Evolutionary conservation across 257 asterid species (phyloP).

Genomic region (Fraxinus cuspidata): DNA sequence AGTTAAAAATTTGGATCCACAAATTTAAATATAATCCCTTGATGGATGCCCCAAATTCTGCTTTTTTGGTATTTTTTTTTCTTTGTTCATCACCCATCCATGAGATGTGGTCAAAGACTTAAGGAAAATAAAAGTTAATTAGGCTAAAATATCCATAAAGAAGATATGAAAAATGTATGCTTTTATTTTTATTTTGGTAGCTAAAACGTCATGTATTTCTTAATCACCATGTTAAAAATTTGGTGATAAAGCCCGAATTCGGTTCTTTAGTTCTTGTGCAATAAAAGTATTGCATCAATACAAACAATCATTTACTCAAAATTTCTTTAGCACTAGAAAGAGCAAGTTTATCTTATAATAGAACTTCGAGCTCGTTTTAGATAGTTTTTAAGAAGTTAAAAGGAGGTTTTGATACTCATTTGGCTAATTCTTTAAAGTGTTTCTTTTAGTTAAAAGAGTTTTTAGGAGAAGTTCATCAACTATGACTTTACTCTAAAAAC

Average conservation of each 20-base stretch:
- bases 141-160: conserved; percentile 18
- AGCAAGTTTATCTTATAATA: too few species aligned
- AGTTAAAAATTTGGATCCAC: conserved; percentile 3
- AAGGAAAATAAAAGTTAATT: conserved; percentile 29
- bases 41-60: conserved; percentile 34
- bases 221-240: not conserved
- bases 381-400: too few species aligned
- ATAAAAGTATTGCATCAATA: too few species aligned
- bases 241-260: not conserved
- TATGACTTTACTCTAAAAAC: too few species aligned
- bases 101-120: conserved; percentile 27
- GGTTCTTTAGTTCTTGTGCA: not conserved
- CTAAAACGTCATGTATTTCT: too few species aligned
- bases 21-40: conserved; percentile 17
- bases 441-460: too few species aligned
- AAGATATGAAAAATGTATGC: not conserved
- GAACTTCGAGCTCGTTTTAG: too few species aligned
- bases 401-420: too few species aligned
- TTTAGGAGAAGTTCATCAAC: too few species aligned
- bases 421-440: too few species aligned
- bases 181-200: not conserved
- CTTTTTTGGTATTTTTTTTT: conserved; percentile 2
- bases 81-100: conserved; percentile 32
- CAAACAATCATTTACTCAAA: too few species aligned
- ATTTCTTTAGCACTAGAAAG: too few species aligned